Evolutionary conservation across 106 monocot genomes (phyloP).

Genomic region (Platanthera guangdongensis): DNA sequence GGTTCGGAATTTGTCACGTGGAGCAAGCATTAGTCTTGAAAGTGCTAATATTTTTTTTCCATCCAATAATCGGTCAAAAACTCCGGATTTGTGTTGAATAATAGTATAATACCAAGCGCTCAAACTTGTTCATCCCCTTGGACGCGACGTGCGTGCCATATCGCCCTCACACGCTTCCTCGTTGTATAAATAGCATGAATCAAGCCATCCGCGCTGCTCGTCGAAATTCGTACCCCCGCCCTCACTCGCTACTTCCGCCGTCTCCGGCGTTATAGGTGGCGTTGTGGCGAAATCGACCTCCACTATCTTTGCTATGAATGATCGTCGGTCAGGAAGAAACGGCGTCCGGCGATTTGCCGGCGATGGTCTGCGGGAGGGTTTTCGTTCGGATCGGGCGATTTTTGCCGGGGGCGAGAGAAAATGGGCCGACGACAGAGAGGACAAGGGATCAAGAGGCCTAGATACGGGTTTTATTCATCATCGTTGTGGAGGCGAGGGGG

Average conservation of each 20-base stretch:
- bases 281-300: background rate
- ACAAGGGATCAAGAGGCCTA: background rate
- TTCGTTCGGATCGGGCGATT: background rate
- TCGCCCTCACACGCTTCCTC: too few species aligned
- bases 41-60: too few species aligned
- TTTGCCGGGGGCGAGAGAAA: background rate
- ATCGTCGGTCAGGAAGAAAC: background rate
- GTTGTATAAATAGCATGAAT: too few species aligned
- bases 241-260: background rate
- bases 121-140: too few species aligned
- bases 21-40: too few species aligned
- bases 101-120: too few species aligned
- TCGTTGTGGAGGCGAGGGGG: background rate
- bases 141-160: too few species aligned
- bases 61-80: too few species aligned
- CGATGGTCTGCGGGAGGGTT: constrained; percentile 9
- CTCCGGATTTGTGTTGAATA: too few species aligned
- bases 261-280: background rate
- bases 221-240: too few species aligned
- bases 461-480: background rate
- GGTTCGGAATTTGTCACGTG: too few species aligned
- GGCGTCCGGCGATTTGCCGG: background rate
- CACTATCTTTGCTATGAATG: background rate
- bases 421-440: background rate
- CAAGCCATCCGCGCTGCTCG: too few species aligned